phyloP scores from a whole-genome alignment of 2,329 filamentous ascomycete species.

The Trichophyton schoenleinii region DNA sequence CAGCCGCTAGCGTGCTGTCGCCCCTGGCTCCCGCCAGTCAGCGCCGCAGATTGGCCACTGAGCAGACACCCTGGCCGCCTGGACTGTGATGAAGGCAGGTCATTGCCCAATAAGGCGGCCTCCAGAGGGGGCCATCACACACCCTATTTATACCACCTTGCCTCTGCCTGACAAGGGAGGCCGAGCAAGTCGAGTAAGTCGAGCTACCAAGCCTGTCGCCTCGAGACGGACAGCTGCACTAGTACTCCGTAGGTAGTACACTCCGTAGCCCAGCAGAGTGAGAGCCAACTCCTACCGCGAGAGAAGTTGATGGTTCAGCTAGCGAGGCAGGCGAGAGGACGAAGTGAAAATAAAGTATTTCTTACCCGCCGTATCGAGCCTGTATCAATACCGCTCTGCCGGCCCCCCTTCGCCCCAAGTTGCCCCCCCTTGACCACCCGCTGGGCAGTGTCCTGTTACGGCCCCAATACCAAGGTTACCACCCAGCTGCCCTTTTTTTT shows the following conservation, averaged over 20 bases:
- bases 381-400: neutral
- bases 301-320: neutral
- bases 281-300: neutral
- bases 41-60: neutral
- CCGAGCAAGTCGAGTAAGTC: neutral
- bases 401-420: too few species aligned
- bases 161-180: neutral
- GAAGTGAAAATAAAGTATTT: neutral
- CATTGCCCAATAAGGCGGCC: neutral
- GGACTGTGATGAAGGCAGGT: neutral
- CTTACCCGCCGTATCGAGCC: neutral
- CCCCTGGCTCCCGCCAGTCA: conserved; percentile 1
- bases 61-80: conserved; percentile 1
- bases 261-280: too few species aligned
- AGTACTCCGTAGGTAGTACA: too few species aligned
- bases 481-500: neutral
- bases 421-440: neutral
- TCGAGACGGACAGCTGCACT: too few species aligned
- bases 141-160: conserved; percentile 1
- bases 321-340: neutral
- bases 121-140: neutral
- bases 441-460: neutral
- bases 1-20: neutral
- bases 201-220: neutral
- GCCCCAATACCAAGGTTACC: neutral